Conservation (phyloP, 352 stramenopile species). For the Pythium brachiatum region DNA sequence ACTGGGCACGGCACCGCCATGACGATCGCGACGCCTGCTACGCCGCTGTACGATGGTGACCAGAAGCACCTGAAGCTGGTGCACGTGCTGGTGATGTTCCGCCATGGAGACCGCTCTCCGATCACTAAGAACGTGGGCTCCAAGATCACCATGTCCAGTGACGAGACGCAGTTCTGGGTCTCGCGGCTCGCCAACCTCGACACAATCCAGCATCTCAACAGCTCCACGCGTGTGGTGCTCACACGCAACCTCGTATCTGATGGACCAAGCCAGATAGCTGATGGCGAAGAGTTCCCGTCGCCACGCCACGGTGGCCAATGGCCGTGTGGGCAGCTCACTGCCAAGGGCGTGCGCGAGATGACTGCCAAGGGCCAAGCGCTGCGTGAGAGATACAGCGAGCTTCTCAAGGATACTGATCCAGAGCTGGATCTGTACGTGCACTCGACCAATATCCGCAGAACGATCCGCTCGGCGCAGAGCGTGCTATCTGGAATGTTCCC, state of each 20-base stretch:
- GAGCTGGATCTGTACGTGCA: conserved; percentile 54
- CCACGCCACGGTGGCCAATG: conserved; percentile 59
- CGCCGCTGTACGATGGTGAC: neutral
- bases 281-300: conserved; percentile 22
- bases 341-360: conserved; percentile 68
- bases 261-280: neutral
- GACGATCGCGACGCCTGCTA: neutral
- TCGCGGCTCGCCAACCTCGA: conserved; percentile 41
- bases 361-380: conserved; percentile 44
- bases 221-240: conserved; percentile 38
- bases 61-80: conserved; percentile 36
- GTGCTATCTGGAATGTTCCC: conserved; percentile 68
- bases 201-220: conserved; percentile 46
- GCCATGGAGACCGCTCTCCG: conserved; percentile 75
- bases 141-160: conserved; percentile 40
- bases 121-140: conserved; percentile 53
- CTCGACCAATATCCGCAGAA: conserved; percentile 77
- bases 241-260: conserved; percentile 5
- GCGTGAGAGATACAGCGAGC: conserved; percentile 35
- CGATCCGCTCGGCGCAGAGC: conserved; percentile 69
- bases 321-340: conserved; percentile 73
- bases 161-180: conserved; percentile 65
- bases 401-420: conserved; percentile 38
- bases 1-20: neutral
- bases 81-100: conserved; percentile 74